These are phyloP conservation scores for Cordyceps fumosorosea DNA, from an alignment of 2,329 filamentous ascomycete genomes.

Conservation along the genomic window DNA sequence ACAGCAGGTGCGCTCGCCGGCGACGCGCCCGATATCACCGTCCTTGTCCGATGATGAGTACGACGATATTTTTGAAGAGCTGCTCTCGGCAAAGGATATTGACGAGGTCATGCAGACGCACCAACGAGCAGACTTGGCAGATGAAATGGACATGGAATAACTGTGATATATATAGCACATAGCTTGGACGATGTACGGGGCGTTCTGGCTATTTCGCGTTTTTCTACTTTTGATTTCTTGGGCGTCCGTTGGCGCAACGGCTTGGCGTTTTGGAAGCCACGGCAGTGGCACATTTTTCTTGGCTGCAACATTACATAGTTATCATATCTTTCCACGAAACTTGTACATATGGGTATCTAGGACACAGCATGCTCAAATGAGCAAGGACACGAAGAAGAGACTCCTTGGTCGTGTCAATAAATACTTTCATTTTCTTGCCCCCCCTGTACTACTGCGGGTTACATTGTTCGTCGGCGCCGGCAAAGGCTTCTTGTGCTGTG, in stretches of 20 bases:
- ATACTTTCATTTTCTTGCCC: background rate
- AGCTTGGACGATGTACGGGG: background rate
- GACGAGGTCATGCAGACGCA: slow-evolving; percentile 19
- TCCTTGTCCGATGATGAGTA: slow-evolving; percentile 52
- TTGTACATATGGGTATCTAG: slow-evolving; percentile 23
- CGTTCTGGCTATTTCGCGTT: background rate
- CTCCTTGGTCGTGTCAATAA: background rate
- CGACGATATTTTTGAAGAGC: slow-evolving; percentile 50
- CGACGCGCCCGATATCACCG: slow-evolving; percentile 26
- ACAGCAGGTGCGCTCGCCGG: slow-evolving; percentile 13
- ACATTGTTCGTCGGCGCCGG: slow-evolving; percentile 54
- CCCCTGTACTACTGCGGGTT: slow-evolving; percentile 46
- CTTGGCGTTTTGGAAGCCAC: background rate
- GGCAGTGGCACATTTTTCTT: background rate
- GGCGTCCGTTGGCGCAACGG: background rate
- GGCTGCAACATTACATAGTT: background rate
- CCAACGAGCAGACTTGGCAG: slow-evolving; percentile 12
- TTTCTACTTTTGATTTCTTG: background rate
- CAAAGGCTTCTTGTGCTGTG: slow-evolving; percentile 67
- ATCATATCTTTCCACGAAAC: slow-evolving; percentile 3
- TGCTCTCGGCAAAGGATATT: slow-evolving; percentile 21
- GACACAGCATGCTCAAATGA: slow-evolving; percentile 10
- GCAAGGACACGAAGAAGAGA: background rate
- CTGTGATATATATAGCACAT: background rate
- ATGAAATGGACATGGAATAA: slow-evolving; percentile 10